Conservation (phyloP, 495 filamentous ascomycete genomes). For the Penicillium tannophilum region DNA sequence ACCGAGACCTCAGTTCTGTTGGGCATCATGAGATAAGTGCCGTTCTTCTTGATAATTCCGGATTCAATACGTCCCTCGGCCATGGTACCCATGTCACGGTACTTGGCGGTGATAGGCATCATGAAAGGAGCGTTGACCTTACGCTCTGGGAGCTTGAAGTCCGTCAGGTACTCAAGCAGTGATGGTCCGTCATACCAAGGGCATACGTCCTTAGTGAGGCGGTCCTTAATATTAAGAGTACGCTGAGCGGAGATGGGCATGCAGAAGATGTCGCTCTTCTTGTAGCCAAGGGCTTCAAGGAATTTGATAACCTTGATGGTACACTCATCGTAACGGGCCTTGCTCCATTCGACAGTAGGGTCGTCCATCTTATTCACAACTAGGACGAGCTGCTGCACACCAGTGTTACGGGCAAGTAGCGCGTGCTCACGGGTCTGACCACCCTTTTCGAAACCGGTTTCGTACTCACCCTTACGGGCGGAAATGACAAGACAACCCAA, state of each 20-base stretch:
- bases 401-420: constrained; percentile 95
- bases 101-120: constrained; percentile 97
- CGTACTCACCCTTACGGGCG: constrained; percentile 97
- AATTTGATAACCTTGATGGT: constrained; percentile 84
- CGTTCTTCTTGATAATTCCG: constrained; percentile 86
- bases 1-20: constrained; percentile 80
- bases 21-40: constrained; percentile 88
- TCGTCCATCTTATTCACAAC: constrained; percentile 99
- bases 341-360: constrained; percentile 89
- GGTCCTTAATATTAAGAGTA: constrained; percentile 82
- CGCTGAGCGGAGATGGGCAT: constrained; percentile 96
- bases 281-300: constrained; percentile 89
- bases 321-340: constrained; percentile 90
- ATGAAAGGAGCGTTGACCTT: constrained; percentile 98
- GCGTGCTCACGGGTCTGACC: constrained; percentile 98
- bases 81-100: constrained; percentile 96
- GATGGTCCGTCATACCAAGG: constrained; percentile 93
- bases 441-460: constrained; percentile 99
- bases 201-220: constrained; percentile 72
- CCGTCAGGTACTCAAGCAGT: constrained; percentile 87
- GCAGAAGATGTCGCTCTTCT: constrained; percentile 87
- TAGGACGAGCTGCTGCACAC: constrained; percentile 90
- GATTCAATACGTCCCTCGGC: constrained; percentile 96
- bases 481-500: constrained; percentile 95
- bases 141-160: constrained; percentile 88